phyloP scores from a whole-genome alignment of 805 yeast genomes.

The Kluyveromyces lactis region DNA sequence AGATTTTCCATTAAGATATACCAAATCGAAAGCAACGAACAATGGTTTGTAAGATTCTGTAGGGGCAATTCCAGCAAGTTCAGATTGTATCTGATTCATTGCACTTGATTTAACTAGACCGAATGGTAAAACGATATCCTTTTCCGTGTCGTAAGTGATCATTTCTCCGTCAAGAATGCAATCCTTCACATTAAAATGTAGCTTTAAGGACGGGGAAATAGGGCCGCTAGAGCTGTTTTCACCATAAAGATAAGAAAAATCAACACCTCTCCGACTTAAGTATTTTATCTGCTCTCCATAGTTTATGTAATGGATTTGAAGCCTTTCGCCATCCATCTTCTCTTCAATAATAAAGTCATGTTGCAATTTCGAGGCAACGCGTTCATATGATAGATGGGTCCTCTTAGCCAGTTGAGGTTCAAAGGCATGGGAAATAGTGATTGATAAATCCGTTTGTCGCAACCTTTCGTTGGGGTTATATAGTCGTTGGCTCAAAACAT shows the following conservation, averaged over 20 bases:
- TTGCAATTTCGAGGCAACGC: constrained; percentile 39
- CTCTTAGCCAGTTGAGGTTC: constrained; percentile 70
- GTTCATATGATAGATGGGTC: constrained; percentile 40
- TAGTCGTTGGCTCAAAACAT: constrained; percentile 50
- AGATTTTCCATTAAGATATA: constrained; percentile 59
- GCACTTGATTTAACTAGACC: constrained; percentile 74
- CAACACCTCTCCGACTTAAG: constrained; percentile 59
- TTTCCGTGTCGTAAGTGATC: constrained; percentile 71
- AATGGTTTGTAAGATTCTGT: constrained; percentile 41
- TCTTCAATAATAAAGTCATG: constrained; percentile 68
- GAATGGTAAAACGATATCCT: constrained; percentile 58
- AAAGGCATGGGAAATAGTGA: constrained; percentile 39
- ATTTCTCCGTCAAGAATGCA: constrained; percentile 79
- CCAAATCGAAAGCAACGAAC: constrained; percentile 62
- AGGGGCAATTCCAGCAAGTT: constrained; percentile 13
- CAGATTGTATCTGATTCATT: constrained; percentile 32
- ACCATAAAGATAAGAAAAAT: constrained; percentile 68
- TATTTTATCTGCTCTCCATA: constrained; percentile 31
- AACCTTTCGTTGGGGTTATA: constrained; percentile 42
- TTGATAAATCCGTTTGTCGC: constrained; percentile 29
- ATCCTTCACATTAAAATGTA: constrained; percentile 30
- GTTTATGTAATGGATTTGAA: constrained; percentile 60
- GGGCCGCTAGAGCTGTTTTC: constrained; percentile 40
- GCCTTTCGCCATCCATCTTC: constrained; percentile 89
- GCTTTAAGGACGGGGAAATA: constrained; percentile 42